Evolutionary conservation across 176 grass and related monocot genomes (phyloP).

Genomic region (Dactylis glomerata): DNA sequence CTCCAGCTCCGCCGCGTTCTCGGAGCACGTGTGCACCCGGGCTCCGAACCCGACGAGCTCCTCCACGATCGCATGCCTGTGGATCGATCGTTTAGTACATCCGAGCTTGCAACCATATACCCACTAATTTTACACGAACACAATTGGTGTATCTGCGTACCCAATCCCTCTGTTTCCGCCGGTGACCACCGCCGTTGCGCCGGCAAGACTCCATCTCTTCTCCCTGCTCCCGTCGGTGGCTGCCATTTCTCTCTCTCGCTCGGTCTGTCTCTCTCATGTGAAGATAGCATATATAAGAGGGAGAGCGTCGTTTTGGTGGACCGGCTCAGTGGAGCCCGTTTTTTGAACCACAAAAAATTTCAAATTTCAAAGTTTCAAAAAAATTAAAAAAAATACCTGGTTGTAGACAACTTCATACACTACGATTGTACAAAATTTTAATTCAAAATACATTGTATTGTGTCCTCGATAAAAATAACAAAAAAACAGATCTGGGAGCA

Average conservation of each 20-base stretch:
- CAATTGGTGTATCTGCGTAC: neutral
- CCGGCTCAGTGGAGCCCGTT: too few relatives aligned
- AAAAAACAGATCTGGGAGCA: too few relatives aligned
- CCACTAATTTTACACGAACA: neutral
- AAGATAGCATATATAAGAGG: neutral
- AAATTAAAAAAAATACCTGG: too few relatives aligned
- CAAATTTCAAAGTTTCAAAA: too few relatives aligned
- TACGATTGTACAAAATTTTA: too few relatives aligned
- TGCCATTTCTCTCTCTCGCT: neutral
- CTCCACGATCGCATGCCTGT: neutral
- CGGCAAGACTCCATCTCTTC: neutral
- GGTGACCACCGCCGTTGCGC: neutral
- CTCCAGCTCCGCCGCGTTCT: neutral
- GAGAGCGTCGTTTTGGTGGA: too few relatives aligned
- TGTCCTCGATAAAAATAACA: too few relatives aligned
- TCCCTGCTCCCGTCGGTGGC: neutral
- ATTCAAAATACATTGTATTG: too few relatives aligned
- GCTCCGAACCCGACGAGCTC: neutral
- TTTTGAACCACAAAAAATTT: too few relatives aligned
- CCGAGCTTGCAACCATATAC: neutral
- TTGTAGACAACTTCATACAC: too few relatives aligned
- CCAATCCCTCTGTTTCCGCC: neutral
- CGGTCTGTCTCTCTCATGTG: neutral
- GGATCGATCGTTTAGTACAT: neutral
- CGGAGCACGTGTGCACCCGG: neutral